Percentiles rank a stretch among this genome's conserved stretches.
phyloP scores from a whole-genome alignment of 495 filamentous ascomycete species.

The Patellaria atrata region DNA sequence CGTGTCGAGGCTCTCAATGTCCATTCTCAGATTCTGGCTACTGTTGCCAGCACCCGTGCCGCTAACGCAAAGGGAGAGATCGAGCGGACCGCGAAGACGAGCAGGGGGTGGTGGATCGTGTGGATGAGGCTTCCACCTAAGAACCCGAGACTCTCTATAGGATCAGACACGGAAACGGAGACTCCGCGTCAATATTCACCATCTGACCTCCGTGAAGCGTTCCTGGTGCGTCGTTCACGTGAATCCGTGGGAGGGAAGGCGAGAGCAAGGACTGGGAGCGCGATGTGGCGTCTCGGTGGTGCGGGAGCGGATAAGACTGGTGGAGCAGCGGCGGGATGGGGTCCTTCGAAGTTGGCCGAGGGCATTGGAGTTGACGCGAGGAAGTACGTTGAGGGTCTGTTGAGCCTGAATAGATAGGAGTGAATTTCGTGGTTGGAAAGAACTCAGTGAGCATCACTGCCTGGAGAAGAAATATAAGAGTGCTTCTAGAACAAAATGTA shows the following conservation, averaged over 20 bases:
- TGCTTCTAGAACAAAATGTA: too few species aligned
- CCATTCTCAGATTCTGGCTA: slow-evolving; percentile 70
- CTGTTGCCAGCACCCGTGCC: slow-evolving; percentile 46
- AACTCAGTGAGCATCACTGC: too few species aligned
- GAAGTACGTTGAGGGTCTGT: slow-evolving; percentile 69
- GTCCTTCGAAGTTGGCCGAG: slow-evolving; percentile 55
- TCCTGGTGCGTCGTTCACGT: slow-evolving; percentile 64
- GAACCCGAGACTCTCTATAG: slow-evolving; percentile 2
- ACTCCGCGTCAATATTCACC: slow-evolving; percentile 6
- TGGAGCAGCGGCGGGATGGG: slow-evolving; percentile 30
- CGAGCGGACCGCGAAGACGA: slow-evolving; percentile 86
- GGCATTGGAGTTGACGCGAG: slow-evolving; percentile 79
- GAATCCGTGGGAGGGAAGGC: slow-evolving; percentile 35
- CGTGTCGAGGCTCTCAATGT: slow-evolving; percentile 82
- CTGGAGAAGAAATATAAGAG: too few species aligned
- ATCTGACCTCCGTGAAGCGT: slow-evolving; percentile 42
- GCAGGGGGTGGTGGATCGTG: slow-evolving; percentile 88
- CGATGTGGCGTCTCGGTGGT: slow-evolving; percentile 28
- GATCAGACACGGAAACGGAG: slow-evolving; percentile 6
- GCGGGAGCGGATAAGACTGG: slow-evolving; percentile 26
- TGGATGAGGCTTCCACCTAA: slow-evolving; percentile 61
- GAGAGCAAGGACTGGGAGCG: slow-evolving; percentile 20
- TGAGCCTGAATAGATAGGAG: slow-evolving; percentile 56
- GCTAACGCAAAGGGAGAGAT: slow-evolving; percentile 33
- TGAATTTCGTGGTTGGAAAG: too few species aligned